A percentile compares a stretch with the other conserved stretches of the same genome.
phyloP scores from a whole-genome alignment of 768 basidiomycete species.

The Chlorophyllum brunneum region DNA sequence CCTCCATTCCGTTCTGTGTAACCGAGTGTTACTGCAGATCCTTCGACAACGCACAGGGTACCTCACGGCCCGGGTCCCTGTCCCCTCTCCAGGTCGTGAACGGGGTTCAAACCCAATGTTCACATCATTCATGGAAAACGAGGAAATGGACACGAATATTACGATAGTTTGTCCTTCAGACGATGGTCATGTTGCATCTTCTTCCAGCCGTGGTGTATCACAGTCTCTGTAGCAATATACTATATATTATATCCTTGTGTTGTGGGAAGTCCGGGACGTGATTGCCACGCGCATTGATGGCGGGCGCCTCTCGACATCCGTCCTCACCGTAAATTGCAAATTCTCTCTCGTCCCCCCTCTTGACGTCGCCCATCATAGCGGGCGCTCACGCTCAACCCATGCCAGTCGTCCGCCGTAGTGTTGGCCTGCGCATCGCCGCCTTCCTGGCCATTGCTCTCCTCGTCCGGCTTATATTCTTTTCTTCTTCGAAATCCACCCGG shows the following conservation, averaged over 20 bases:
- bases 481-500: slow-evolving; percentile 20
- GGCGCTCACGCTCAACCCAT: slow-evolving; percentile 23
- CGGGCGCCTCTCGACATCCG: slow-evolving; percentile 2
- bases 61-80: slow-evolving; percentile 18
- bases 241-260: not conserved
- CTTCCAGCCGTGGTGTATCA: not conserved
- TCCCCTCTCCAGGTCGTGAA: not conserved
- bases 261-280: slow-evolving; percentile 3
- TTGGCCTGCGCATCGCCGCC: slow-evolving; percentile 42
- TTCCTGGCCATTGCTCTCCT: slow-evolving; percentile 29
- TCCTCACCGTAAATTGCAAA: not conserved
- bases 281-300: slow-evolving; percentile 4
- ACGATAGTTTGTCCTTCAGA: slow-evolving; percentile 16
- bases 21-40: slow-evolving; percentile 37
- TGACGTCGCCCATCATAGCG: not conserved
- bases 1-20: slow-evolving; percentile 39
- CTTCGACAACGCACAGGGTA: slow-evolving; percentile 24
- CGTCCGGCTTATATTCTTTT: slow-evolving; percentile 33
- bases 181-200: slow-evolving; percentile 1
- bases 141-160: slow-evolving; percentile 19
- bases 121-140: slow-evolving; percentile 19
- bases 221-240: not conserved
- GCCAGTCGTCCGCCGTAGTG: slow-evolving; percentile 43
- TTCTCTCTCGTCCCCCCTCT: not conserved
- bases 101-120: slow-evolving; percentile 14